Evolutionary conservation across 1,139 yeast genomes (phyloP), one percentile per base, ranked within the genome.

Genomic region (Taphrina pruni): DNA sequence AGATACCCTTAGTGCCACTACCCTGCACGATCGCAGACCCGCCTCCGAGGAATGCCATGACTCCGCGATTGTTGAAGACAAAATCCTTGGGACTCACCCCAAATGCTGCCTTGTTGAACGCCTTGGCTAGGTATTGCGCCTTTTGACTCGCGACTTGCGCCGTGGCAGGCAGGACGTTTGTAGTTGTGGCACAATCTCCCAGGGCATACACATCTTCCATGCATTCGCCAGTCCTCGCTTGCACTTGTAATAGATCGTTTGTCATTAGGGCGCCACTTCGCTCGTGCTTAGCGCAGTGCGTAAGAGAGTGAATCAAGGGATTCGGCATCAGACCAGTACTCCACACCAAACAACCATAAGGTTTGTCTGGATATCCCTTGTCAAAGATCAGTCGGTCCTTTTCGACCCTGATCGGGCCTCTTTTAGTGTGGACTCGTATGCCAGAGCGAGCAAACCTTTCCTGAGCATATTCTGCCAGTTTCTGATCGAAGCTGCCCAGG

Each of bases 141-240:
- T 65, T 56, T 36, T 65, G 69, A 38, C 43, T 39, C 11, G 69
- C 69, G 11, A 65, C 69, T 65, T 65, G 69, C 14, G 69, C 69
- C 20, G 69, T 65, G n/a, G 69, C 69, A 11, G 69, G 69, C 17
- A 65, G 38, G 26, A 21, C 26, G 11, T 35, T 20, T 66, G 84
- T 85, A 72, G 87, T 81, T 0, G 89, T 85, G 0, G 89, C 79
- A 74, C 89, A 86, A 76, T 86, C 89, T 64, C 89, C 89, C 74
- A 86, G 84, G 1, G 89, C 89, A 73, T 86, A 86, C 41, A 86
- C 87, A 71, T 85, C 87, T 68, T 87, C 87, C 55, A 79, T 74
- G 26, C 87, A 87, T 6, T 87, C 83, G 52, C 89, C 69, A 6
- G 45, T 21, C 17, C 43, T 36, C 6, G 35, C 88, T 70, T 85